Percentiles rank a stretch among this genome's conserved stretches.
Evolutionary conservation across 371 early-diverging fungal genomes (phyloP).

Genomic region (Basidiobolus heterosporus): DNA sequence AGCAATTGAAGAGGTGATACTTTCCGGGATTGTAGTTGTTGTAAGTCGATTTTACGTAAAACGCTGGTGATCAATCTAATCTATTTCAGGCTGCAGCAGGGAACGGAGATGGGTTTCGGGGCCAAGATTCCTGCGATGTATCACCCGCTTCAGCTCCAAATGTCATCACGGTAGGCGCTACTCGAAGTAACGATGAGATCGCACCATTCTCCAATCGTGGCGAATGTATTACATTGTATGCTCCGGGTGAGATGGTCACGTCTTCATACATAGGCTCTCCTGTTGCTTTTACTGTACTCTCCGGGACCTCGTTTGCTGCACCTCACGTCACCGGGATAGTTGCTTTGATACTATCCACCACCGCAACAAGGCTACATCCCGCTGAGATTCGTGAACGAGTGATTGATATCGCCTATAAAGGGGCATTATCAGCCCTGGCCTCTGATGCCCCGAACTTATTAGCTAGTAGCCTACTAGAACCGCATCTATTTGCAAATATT

Average conservation of each 20-base stretch:
- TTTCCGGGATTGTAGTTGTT: conserved; percentile 11
- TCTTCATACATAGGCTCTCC: conserved; percentile 19
- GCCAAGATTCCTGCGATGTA: conserved; percentile 27
- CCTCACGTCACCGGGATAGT: conserved; percentile 59
- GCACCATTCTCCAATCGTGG: conserved; percentile 63
- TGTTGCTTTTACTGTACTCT: conserved; percentile 1
- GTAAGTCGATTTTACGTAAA: conserved; percentile 43
- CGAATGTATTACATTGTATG: conserved; percentile 44
- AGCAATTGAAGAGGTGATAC: conserved; percentile 10
- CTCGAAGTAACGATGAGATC: conserved; percentile 30
- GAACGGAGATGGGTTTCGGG: conserved; percentile 39
- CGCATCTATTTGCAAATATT: too few relatives aligned
- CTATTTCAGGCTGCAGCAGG: conserved; percentile 53
- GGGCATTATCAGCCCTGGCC: not conserved
- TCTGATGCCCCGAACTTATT: not conserved
- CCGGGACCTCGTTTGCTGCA: conserved; percentile 20
- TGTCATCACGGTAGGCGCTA: conserved; percentile 51
- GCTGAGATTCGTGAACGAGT: not conserved
- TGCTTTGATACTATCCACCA: conserved; percentile 25
- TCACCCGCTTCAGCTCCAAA: conserved; percentile 37
- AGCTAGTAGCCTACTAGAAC: too few relatives aligned
- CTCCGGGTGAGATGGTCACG: conserved; percentile 42
- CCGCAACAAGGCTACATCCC: not conserved
- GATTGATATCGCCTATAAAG: not conserved
- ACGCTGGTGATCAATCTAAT: too few relatives aligned